Percentiles rank a stretch among this genome's conserved stretches.
These are phyloP conservation scores for Stygiomarasmius scandens DNA, from an alignment of 1,284 basidiomycete genomes.

Conservation along the genomic window DNA sequence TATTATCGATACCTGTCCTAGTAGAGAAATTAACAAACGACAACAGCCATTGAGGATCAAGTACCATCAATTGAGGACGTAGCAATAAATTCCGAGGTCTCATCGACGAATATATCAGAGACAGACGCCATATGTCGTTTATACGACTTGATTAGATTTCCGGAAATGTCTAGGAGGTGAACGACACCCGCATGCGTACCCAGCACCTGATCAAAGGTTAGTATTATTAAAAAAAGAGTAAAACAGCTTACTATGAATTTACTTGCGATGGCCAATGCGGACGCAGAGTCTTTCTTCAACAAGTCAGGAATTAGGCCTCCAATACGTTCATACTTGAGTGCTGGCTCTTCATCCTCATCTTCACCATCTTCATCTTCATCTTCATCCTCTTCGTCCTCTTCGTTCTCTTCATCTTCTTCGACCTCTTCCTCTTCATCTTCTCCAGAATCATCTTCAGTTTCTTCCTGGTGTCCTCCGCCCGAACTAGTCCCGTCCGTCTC, in stretches of 20 bases:
- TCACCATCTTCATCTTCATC: slow-evolving; percentile 59
- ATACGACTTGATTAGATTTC: slow-evolving; percentile 87
- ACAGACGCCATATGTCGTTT: slow-evolving; percentile 92
- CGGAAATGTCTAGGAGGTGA: slow-evolving; percentile 81
- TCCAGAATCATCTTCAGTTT: slow-evolving; percentile 7
- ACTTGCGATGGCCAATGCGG: slow-evolving; percentile 78
- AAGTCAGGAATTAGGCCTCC: slow-evolving; percentile 76
- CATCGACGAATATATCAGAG: slow-evolving; percentile 84
- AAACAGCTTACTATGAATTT: slow-evolving; percentile 65
- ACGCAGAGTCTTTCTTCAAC: slow-evolving; percentile 88
- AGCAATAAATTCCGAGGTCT: slow-evolving; percentile 86
- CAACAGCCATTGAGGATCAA: slow-evolving; percentile 24
- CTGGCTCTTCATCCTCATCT: slow-evolving; percentile 77
- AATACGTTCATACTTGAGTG: slow-evolving; percentile 89
- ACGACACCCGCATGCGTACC: slow-evolving; percentile 94
- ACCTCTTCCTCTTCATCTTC: slow-evolving; percentile 32
- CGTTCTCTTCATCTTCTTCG: slow-evolving; percentile 32
- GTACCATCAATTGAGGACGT: slow-evolving; percentile 94
- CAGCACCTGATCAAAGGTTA: slow-evolving; percentile 60
- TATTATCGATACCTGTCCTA: slow-evolving; percentile 89
- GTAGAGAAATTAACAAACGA: slow-evolving; percentile 19
- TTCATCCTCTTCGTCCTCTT: slow-evolving; percentile 42
- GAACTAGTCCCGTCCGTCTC: too few relatives aligned
- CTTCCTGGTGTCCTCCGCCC: neutral
- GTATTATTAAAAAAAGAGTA: slow-evolving; percentile 10